phyloP scores from a whole-genome alignment of 257 asterid genomes.

The Solanum bulbocastanum region DNA sequence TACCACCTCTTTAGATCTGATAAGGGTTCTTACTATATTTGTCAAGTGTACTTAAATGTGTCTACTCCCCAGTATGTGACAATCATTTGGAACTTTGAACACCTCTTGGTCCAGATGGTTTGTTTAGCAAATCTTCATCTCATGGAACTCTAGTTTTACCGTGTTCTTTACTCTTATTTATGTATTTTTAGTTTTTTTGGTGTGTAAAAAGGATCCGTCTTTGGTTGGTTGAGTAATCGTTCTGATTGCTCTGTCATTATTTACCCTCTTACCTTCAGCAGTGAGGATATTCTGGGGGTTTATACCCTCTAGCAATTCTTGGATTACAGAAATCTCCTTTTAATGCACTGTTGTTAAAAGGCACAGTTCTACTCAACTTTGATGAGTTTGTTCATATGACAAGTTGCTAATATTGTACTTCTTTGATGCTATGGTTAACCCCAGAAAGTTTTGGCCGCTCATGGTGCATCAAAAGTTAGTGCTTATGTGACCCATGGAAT shows the following conservation, averaged over 20 bases:
- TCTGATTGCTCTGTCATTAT: background rate
- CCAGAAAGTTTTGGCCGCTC: slow-evolving; percentile 87
- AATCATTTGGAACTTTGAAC: background rate
- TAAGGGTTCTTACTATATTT: background rate
- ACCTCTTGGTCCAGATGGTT: background rate
- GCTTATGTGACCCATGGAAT: slow-evolving; percentile 89
- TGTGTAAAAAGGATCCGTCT: background rate
- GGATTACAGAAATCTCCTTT: background rate
- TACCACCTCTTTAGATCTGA: background rate
- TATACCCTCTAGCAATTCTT: background rate
- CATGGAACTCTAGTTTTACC: background rate
- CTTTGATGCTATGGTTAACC: background rate
- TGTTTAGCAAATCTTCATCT: background rate
- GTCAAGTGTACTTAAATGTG: background rate
- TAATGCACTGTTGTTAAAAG: background rate
- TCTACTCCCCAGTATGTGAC: background rate
- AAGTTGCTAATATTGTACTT: background rate
- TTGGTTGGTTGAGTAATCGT: background rate
- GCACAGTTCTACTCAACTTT: background rate
- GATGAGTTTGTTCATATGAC: background rate
- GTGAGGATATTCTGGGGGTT: background rate
- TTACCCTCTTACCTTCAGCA: background rate
- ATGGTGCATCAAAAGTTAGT: slow-evolving; percentile 90
- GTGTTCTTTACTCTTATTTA: background rate
- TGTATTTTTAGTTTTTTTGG: background rate